Conservation (phyloP, 169 alveolate species). For the Neospora caninum region DNA sequence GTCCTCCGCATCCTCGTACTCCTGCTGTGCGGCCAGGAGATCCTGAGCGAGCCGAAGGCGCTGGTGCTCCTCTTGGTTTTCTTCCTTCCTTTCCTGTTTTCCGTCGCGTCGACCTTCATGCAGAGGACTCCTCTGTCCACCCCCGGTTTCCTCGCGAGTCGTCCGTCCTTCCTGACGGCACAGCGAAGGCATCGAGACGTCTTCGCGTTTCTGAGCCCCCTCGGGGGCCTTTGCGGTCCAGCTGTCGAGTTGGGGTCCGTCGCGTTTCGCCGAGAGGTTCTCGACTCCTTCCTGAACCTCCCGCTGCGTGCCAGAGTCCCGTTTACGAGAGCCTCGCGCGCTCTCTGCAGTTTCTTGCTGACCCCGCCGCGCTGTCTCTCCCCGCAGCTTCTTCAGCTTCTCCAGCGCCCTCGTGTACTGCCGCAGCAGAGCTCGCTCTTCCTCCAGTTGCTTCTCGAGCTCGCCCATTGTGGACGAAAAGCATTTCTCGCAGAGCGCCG, state of each 20-base stretch:
- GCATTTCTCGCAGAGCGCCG: background rate
- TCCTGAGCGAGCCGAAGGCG: background rate
- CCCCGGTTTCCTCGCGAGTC: background rate
- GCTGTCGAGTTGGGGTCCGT: no score
- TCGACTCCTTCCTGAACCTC: no score
- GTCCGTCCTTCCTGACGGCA: background rate
- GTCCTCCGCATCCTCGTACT: constrained; percentile 46
- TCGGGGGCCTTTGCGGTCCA: background rate
- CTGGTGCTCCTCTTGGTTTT: background rate
- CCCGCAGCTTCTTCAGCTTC: background rate
- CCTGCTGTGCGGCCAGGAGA: background rate
- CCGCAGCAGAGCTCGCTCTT: background rate
- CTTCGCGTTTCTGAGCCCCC: background rate
- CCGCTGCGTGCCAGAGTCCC: no score
- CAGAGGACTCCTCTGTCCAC: no score
- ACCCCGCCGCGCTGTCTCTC: background rate
- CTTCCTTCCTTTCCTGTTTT: background rate
- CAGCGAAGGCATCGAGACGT: background rate
- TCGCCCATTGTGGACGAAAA: background rate
- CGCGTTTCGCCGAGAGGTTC: no score
- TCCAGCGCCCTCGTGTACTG: background rate
- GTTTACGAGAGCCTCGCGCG: no score
- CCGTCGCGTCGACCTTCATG: no score
- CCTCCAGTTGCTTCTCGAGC: constrained; percentile 24
- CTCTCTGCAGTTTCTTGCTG: no score